These are phyloP conservation scores for Phytophthora sp. DNA, from an alignment of 352 stramenopile species.

Conservation along the genomic window DNA sequence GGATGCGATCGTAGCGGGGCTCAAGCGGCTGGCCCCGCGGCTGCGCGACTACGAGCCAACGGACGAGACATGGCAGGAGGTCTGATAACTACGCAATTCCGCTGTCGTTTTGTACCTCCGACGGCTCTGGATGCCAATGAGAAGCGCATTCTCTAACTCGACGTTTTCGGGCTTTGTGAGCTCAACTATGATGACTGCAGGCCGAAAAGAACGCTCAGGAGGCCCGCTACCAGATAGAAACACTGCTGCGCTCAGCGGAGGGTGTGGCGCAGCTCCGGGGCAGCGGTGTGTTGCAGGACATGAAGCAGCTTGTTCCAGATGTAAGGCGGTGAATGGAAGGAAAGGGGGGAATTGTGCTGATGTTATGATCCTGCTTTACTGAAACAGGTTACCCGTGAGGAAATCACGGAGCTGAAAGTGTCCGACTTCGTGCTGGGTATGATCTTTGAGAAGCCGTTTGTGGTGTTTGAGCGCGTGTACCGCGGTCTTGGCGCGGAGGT, in stretches of 20 bases:
- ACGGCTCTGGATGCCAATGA: not conserved
- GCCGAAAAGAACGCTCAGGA: slow-evolving; percentile 57
- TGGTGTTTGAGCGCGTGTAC: slow-evolving; percentile 65
- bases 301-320: slow-evolving; percentile 72
- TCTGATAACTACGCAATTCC: slow-evolving; percentile 9
- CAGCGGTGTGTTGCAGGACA: slow-evolving; percentile 57
- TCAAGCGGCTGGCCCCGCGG: slow-evolving; percentile 61
- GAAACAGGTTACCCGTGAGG: slow-evolving; percentile 57
- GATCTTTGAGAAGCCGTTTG: slow-evolving; percentile 80
- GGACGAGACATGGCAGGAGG: slow-evolving; percentile 66
- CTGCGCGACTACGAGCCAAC: slow-evolving; percentile 66
- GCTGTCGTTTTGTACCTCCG: not conserved
- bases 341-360: slow-evolving; percentile 1
- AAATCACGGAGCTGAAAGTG: slow-evolving; percentile 79
- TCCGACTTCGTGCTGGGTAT: slow-evolving; percentile 83
- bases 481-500: slow-evolving; percentile 72
- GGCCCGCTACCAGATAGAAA: slow-evolving; percentile 58
- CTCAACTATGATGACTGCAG: slow-evolving; percentile 22
- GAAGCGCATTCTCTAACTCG: not conserved
- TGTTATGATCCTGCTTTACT: not conserved
- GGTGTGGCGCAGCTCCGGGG: slow-evolving; percentile 62
- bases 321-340: slow-evolving; percentile 25
- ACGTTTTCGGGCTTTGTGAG: too few species aligned
- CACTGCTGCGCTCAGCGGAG: slow-evolving; percentile 56
- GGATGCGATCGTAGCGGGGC: slow-evolving; percentile 45